phyloP scores from a whole-genome alignment of 805 yeast genomes.

The Wickerhamia fluorescens region DNA sequence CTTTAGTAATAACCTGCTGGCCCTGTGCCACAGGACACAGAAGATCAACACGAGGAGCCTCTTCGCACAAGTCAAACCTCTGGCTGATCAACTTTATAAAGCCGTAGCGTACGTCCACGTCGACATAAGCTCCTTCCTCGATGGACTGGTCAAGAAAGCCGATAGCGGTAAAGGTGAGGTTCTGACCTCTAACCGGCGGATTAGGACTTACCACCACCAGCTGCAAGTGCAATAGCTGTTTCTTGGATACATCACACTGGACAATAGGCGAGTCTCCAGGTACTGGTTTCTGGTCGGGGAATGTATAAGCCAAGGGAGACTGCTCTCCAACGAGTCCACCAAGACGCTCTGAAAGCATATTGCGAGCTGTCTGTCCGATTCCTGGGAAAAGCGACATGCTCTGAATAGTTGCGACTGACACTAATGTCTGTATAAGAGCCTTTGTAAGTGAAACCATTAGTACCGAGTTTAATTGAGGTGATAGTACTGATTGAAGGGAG shows the following conservation, averaged over 20 bases:
- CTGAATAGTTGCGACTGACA: no score
- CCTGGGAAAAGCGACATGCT: no score
- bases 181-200: slow-evolving; percentile 84
- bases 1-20: slow-evolving; percentile 53
- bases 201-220: slow-evolving; percentile 64
- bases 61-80: slow-evolving; percentile 90
- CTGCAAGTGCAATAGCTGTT: slow-evolving; percentile 60
- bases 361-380: no score
- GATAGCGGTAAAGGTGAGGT: slow-evolving; percentile 69
- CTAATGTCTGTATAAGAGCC: no score
- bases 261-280: slow-evolving; percentile 88
- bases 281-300: slow-evolving; percentile 55
- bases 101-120: slow-evolving; percentile 88
- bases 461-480: no score
- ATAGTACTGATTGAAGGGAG: no score
- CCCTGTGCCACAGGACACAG: slow-evolving; percentile 80
- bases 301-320: no score
- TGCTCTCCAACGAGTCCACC: slow-evolving; percentile 3
- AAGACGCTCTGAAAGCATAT: no score
- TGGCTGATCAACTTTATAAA: slow-evolving; percentile 82
- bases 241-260: slow-evolving; percentile 59
- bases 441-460: neutral
- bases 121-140: slow-evolving; percentile 87
- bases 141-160: slow-evolving; percentile 55
- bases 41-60: slow-evolving; percentile 74